Percentiles rank a stretch among this genome's conserved stretches.
phyloP scores from a whole-genome alignment of 192 early-diverging fungal genomes.

The Chytriomyces sp. region DNA sequence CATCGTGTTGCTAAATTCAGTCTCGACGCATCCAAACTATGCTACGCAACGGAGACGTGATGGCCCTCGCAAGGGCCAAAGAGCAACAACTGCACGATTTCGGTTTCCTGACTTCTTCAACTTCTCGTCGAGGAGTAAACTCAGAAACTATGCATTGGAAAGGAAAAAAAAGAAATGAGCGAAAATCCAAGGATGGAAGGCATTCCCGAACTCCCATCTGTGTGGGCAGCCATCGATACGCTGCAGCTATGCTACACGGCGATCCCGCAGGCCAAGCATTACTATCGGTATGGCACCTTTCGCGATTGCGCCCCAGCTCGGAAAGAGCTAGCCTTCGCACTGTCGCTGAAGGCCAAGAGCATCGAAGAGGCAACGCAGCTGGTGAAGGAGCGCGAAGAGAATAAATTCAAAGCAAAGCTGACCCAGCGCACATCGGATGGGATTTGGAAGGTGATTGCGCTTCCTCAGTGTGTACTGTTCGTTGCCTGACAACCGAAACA shows the following conservation, averaged over 20 bases:
- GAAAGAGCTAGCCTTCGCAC: constrained; percentile 50
- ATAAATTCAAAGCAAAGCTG: constrained; percentile 42
- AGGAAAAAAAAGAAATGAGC: neutral
- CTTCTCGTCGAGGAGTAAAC: neutral
- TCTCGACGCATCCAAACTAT: neutral
- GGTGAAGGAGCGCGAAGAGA: constrained; percentile 40
- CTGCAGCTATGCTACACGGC: constrained; percentile 40
- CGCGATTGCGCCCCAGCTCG: constrained; percentile 44
- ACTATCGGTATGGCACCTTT: constrained; percentile 52
- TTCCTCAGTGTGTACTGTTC: neutral
- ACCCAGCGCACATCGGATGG: constrained; percentile 33
- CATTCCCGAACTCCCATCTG: constrained; percentile 9
- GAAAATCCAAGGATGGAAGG: neutral
- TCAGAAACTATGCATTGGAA: neutral
- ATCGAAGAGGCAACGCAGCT: constrained; percentile 32
- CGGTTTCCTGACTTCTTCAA: constrained; percentile 10
- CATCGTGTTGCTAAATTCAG: neutral
- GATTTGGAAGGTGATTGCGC: constrained; percentile 45
- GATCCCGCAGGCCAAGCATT: constrained; percentile 48
- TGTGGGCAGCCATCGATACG: constrained; percentile 26
- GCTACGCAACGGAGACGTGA: constrained; percentile 26
- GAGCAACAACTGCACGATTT: too few relatives aligned
- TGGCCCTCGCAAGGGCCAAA: constrained; percentile 3
- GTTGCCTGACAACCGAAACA: neutral
- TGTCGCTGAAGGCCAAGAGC: constrained; percentile 42